Evolutionary conservation across 225 moss, liverwort and hornwort genomes (phyloP).

Genomic region (Takakia lepidozioides): DNA sequence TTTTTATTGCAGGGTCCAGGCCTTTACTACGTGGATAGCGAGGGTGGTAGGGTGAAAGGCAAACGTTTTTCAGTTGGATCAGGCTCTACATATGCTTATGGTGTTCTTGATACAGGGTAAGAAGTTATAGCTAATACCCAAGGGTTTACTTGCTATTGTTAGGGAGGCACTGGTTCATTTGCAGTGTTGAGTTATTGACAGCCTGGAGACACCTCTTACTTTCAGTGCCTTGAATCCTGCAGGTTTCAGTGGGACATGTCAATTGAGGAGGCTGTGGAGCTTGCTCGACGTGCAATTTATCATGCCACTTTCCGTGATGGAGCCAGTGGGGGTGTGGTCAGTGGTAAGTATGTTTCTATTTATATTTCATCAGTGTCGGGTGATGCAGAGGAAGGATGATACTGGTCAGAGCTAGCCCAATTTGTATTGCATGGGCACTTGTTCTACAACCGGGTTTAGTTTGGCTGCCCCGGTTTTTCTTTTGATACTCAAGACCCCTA

Average conservation of each 20-base stretch:
- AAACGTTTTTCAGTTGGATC: constrained; percentile 83
- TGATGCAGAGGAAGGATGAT: no score
- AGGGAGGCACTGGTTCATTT: no score
- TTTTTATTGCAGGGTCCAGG: constrained; percentile 72
- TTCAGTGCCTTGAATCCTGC: constrained; percentile 6
- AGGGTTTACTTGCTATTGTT: no score
- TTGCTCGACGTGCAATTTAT: constrained; percentile 81
- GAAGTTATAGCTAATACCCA: constrained; percentile 5
- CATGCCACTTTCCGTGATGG: constrained; percentile 94
- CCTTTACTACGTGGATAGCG: constrained; percentile 84
- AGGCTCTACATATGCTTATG: constrained; percentile 85
- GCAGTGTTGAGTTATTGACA: no score
- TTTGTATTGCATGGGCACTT: no score
- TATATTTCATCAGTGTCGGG: no score
- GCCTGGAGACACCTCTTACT: no score
- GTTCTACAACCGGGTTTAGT: no score
- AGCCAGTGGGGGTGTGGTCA: constrained; percentile 89
- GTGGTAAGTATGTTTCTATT: constrained; percentile 37
- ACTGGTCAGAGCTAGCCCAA: no score
- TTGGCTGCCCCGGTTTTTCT: no score
- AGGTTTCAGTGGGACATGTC: constrained; percentile 81
- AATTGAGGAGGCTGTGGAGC: constrained; percentile 83
- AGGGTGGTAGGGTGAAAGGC: constrained; percentile 81
- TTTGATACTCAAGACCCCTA: no score
- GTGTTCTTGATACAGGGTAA: constrained; percentile 85